Evolutionary conservation across 2,329 filamentous ascomycete species (phyloP), one percentile per base, ranked within the genome.

Genomic region (Apiospora koreana): DNA sequence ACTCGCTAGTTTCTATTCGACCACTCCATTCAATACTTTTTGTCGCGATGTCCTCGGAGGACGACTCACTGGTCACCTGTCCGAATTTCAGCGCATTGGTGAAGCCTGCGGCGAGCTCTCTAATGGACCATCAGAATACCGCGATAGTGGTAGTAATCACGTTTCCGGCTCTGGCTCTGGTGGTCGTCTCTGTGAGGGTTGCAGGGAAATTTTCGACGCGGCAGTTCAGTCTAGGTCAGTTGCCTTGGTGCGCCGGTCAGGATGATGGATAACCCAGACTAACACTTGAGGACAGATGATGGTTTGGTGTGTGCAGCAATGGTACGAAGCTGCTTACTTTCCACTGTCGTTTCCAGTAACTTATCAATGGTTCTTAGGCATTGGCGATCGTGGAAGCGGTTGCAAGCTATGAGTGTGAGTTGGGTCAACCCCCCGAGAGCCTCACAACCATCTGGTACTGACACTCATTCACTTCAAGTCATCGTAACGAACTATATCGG

Each of bases 401-500:
- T 54, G 74, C 73, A 35, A 75, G 72, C 68, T 76, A 76, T 71
- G 73, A 74, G 73, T 75, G 75, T 76, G 3, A 62, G 54, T 38
- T 38, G 18, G 31, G 4, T 9, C 3, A 2, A 28, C 12, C 54
- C 31, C 31, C 21, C 38, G 1, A 43, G 70, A 70, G 5, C 38
- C n/a, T 28, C 18, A 31, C 21, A 23, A 54, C 43, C 18, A 43
- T 10, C 21, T 23, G 16, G 25, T 54, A 67, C 38, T 67, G 67
- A 73, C 25, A 70, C 54, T 12, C 67, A 9, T 69, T 8, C 31
- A 6, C 62, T 8, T 18, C 6, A 69, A 76, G 75, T 70, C 67
- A 76, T 76, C 68, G 73, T 72, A 58, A 74, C 73, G 8, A 74
- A 75, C 67, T 76, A 73, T 69, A 72, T 76, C 50, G 74, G 73